Evolutionary conservation across 176 grass and related monocot genomes (phyloP), one percentile per base, ranked within the genome.

Genomic region (Musa troglodytarum): DNA sequence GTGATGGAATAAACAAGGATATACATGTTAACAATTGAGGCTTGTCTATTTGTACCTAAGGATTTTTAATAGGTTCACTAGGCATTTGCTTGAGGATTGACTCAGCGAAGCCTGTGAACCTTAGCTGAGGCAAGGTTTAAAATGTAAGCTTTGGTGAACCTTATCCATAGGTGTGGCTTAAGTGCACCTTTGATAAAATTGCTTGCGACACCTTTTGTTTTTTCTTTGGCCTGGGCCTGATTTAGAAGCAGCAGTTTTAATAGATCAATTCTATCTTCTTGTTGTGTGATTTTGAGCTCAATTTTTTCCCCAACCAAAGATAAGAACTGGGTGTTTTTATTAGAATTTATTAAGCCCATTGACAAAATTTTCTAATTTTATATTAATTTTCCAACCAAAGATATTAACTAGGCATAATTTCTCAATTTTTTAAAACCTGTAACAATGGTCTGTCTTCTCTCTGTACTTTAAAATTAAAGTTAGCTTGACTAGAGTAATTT

Each of bases 241-340:
- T 73, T 22, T 73, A 17, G 10, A 54, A 73, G 13, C n/a, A 73
- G 20, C 51, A 26, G 11, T 57, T 57, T 17, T 12, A 57, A 16
- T 57, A 57, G 6, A 43, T 17, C n/a, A 4, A 49, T 29, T 16
- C 50, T 63, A 49, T 50, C 3, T 76, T 76, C 17, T 26, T 62
- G 11, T 62, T 61, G 29, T 49, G 49, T 80, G 34, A 23, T 76
- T 75, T 21, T 77, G 26, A 58, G 11, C 19, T 80, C 49, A 26
- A 50, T 65, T 25, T 74, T 59, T 29, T 69, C 72, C 17, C 4
- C 15, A n/a, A 61, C 57, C 57, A 61, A n/a, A 20, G 17, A n/a
- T 61, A 19, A n/a, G 57, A 20, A 3, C 49, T 15, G 5, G 8
- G 8, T 50, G 19, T 43, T 43, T 43, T 43, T n/a, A 68, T 34